These are phyloP conservation scores for Microcyclosporella mali DNA, from an alignment of 2,329 filamentous ascomycete species.

Conservation along the genomic window DNA sequence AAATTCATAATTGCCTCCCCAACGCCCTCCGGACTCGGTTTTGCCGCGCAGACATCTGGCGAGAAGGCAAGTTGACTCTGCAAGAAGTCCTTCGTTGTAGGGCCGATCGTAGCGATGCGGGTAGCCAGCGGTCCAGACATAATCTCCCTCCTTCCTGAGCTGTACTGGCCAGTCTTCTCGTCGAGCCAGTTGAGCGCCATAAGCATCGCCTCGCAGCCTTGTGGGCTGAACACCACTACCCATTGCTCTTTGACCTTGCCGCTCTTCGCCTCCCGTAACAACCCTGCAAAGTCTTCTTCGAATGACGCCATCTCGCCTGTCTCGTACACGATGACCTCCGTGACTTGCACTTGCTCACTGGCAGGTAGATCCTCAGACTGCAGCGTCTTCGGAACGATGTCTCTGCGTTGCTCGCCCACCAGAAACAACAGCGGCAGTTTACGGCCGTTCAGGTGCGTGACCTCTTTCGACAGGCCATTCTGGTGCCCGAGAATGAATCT, in stretches of 20 bases:
- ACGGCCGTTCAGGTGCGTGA: constrained; percentile 25
- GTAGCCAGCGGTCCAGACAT: constrained; percentile 89
- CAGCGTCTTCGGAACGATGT: constrained; percentile 80
- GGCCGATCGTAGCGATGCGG: constrained; percentile 81
- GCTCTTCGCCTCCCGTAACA: constrained; percentile 39
- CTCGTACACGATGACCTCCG: constrained; percentile 79
- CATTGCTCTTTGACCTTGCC: constrained; percentile 47
- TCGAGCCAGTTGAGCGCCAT: constrained; percentile 46
- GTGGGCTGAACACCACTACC: constrained; percentile 67
- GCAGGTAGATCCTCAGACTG: constrained; percentile 51
- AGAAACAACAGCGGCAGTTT: constrained; percentile 72
- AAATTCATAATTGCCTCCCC: constrained; percentile 54
- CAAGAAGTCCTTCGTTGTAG: constrained; percentile 78
- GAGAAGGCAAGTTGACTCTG: constrained; percentile 57
- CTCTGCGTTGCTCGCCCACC: constrained; percentile 81
- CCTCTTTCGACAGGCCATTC: constrained; percentile 34
- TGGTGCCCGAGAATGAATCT: constrained; percentile 76
- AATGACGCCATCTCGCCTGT: constrained; percentile 80
- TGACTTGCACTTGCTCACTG: constrained; percentile 56
- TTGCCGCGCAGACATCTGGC: constrained; percentile 73
- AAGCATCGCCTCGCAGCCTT: constrained; percentile 57
- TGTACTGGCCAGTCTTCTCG: constrained; percentile 33
- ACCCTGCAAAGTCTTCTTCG: constrained; percentile 54
- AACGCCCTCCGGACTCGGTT: constrained; percentile 76
- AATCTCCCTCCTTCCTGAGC: constrained; percentile 54